phyloP scores from a whole-genome alignment of 345 rosid species.

The Pistacia atlantica region DNA sequence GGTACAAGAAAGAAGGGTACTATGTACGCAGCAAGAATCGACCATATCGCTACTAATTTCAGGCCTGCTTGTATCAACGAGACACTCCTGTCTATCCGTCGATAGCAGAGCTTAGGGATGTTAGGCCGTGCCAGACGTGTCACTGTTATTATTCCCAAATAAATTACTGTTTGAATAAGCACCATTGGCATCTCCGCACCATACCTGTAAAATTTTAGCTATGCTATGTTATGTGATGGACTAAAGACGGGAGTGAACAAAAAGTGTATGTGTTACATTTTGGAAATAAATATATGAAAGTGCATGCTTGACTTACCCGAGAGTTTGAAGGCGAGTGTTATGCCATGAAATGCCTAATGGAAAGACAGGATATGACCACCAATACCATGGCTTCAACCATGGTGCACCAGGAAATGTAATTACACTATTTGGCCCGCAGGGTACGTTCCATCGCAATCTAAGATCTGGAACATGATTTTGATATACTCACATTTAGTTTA shows the following conservation, averaged over 20 bases:
- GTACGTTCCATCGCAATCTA: slow-evolving; percentile 81
- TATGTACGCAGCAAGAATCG: slow-evolving; percentile 73
- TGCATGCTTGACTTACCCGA: slow-evolving; percentile 50
- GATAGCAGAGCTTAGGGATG: slow-evolving; percentile 77
- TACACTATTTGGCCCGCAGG: slow-evolving; percentile 94
- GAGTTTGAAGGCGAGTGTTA: slow-evolving; percentile 63
- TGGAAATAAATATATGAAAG: neutral
- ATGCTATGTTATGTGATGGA: neutral
- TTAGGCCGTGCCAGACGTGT: slow-evolving; percentile 68
- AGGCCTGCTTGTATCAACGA: slow-evolving; percentile 53
- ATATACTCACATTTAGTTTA: neutral
- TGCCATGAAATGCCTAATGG: slow-evolving; percentile 91
- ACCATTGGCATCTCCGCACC: slow-evolving; percentile 72
- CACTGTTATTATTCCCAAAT: slow-evolving; percentile 59
- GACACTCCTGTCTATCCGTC: slow-evolving; percentile 60
- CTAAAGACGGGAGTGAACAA: neutral
- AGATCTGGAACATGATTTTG: slow-evolving; percentile 53
- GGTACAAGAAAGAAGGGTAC: slow-evolving; percentile 82
- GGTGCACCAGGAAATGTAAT: slow-evolving; percentile 94
- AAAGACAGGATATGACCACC: slow-evolving; percentile 99
- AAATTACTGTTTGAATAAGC: slow-evolving; percentile 58
- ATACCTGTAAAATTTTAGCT: slow-evolving; percentile 44
- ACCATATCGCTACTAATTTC: slow-evolving; percentile 63
- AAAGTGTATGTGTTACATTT: neutral
- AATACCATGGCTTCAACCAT: slow-evolving; percentile 98